Evolutionary conservation across 2,329 filamentous ascomycete genomes (phyloP).

Genomic region (Cytospora mali): DNA sequence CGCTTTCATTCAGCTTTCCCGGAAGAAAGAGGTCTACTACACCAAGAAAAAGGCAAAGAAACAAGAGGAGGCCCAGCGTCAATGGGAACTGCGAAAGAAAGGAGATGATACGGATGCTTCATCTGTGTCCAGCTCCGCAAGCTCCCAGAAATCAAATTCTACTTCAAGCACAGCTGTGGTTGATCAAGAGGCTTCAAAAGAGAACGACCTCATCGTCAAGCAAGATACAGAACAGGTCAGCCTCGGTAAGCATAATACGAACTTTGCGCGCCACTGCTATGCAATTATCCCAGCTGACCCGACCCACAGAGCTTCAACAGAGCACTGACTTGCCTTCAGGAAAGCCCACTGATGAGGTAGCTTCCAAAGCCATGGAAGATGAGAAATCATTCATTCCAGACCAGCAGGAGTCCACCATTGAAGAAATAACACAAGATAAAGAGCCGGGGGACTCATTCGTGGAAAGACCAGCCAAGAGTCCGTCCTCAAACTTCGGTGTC

Average conservation of each 20-base stretch:
- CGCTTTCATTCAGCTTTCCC: not conserved
- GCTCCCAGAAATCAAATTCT: not conserved
- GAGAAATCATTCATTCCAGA: too few relatives aligned
- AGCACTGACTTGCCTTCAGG: too few relatives aligned
- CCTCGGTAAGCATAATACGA: not conserved
- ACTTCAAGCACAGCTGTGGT: slow-evolving; percentile 5
- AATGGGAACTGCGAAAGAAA: not conserved
- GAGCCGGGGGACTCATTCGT: too few relatives aligned
- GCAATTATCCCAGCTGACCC: too few relatives aligned
- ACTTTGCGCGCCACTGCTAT: too few relatives aligned
- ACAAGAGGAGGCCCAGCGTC: slow-evolving; percentile 8
- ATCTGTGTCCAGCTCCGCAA: not conserved
- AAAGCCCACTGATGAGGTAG: too few relatives aligned
- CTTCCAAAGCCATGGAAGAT: too few relatives aligned
- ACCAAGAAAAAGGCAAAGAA: not conserved
- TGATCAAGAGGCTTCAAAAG: not conserved
- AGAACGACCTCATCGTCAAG: not conserved
- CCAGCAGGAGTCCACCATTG: too few relatives aligned
- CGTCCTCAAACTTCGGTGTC: not conserved
- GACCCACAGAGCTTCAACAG: too few relatives aligned
- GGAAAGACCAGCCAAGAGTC: not conserved
- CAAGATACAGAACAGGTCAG: not conserved
- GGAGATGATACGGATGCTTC: not conserved
- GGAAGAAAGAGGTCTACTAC: not conserved
- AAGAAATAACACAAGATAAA: not conserved